These are phyloP conservation scores for Chlorella vulgaris DNA, from an alignment of 139 green algal genomes.

Conservation along the genomic window DNA sequence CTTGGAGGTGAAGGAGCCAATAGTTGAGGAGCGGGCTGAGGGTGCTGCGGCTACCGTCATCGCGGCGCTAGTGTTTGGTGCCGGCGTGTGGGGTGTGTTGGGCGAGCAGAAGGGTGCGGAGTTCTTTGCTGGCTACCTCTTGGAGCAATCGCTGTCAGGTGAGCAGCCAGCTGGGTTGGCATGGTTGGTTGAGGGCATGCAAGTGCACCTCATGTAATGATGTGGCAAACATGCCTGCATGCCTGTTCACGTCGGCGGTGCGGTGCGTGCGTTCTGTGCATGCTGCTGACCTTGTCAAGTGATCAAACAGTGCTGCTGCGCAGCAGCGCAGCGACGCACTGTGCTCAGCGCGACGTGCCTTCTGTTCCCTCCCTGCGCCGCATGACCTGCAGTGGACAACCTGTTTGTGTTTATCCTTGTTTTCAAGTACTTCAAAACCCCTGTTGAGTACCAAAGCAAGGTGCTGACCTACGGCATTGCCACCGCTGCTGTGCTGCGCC, in stretches of 20 bases:
- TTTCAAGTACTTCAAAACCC: constrained; percentile 92
- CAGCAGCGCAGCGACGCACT: neutral
- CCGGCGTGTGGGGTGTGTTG: constrained; percentile 64
- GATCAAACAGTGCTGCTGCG: neutral
- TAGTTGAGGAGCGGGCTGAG: constrained; percentile 38
- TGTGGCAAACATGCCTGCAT: too few relatives aligned
- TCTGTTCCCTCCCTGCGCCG: too few relatives aligned
- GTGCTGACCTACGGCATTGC: constrained; percentile 91
- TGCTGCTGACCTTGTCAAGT: neutral
- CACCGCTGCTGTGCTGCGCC: constrained; percentile 87
- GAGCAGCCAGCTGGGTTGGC: neutral
- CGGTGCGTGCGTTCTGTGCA: neutral
- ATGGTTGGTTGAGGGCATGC: neutral
- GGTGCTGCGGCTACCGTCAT: constrained; percentile 47
- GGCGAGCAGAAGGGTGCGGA: constrained; percentile 56
- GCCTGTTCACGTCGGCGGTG: too few relatives aligned
- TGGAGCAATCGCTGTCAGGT: constrained; percentile 92
- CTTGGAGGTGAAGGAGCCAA: constrained; percentile 34
- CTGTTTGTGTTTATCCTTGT: constrained; percentile 99
- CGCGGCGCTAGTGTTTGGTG: constrained; percentile 73
- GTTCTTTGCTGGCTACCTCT: constrained; percentile 95
- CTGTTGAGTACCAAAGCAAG: constrained; percentile 72
- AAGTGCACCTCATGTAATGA: too few relatives aligned
- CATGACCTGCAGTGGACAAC: constrained; percentile 84
- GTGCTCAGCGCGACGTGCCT: too few relatives aligned